A percentile compares a stretch with the other conserved stretches of the same genome.
Conservation (phyloP, 495 filamentous ascomycete species). For the Aspergillus sclerotiicarbonarius region DNA sequence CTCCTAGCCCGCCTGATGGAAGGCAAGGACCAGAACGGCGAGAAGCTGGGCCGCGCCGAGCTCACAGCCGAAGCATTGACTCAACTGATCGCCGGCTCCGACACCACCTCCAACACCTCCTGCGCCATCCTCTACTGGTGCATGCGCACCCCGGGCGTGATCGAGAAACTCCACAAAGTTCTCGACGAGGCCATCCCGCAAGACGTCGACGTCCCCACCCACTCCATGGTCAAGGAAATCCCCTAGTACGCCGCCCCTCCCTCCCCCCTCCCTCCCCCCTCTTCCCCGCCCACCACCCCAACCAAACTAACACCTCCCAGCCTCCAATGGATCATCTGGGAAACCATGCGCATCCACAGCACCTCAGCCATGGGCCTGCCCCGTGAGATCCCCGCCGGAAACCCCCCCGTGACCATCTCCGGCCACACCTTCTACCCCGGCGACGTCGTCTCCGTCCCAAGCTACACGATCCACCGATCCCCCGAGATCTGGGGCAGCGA, state of each 20-base stretch:
- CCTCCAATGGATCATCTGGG: slow-evolving; percentile 76
- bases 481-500: slow-evolving; percentile 76
- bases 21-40: slow-evolving; percentile 75
- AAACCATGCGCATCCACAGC: slow-evolving; percentile 86
- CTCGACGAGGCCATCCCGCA: slow-evolving; percentile 68
- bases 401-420: slow-evolving; percentile 50
- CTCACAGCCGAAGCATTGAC: slow-evolving; percentile 86
- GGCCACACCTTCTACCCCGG: slow-evolving; percentile 69
- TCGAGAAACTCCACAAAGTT: slow-evolving; percentile 67
- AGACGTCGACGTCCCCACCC: slow-evolving; percentile 62
- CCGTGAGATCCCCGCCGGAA: slow-evolving; percentile 66
- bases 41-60: slow-evolving; percentile 70
- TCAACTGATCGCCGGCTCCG: slow-evolving; percentile 85
- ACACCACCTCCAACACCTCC: slow-evolving; percentile 86
- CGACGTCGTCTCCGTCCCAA: slow-evolving; percentile 78
- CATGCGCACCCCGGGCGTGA: slow-evolving; percentile 65
- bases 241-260: slow-evolving; percentile 53
- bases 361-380: slow-evolving; percentile 89
- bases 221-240: slow-evolving; percentile 70
- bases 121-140: slow-evolving; percentile 83
- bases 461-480: slow-evolving; percentile 85
- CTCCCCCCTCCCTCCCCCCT: not conserved
- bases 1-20: slow-evolving; percentile 83
- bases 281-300: not conserved
- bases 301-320: slow-evolving; percentile 20